Base-by-base conservation (phyloP, 129 eudicot species). In the Flaveria bidentis region DNA sequence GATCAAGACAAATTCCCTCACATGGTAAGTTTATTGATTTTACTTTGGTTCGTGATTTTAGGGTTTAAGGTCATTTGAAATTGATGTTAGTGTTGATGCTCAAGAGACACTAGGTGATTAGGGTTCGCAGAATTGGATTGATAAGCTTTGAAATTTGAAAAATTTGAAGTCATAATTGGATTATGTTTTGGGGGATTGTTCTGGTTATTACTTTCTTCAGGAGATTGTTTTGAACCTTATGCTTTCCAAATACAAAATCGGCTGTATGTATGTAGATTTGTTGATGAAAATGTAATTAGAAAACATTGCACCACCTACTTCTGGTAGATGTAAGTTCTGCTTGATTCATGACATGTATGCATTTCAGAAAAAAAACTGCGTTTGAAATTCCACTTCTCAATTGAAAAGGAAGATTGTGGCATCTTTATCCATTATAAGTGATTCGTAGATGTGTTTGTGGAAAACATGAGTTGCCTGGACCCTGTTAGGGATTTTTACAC, bases 1-100 rank as follows among this genome's bases (percentile, higher is more conserved):
- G 99, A 94, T 84, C 97, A 94, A 68, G 99, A 91, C 73, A 94
- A 94, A 82, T 94, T 89, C 23, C 99, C 99, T 60, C 99, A 94
- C 77, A 94, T 94, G 99, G 99, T 94, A 90, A 41, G 20, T 12
- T 42, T 76, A 50, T 49, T 49, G 4, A 45, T 49, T 69, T 18
- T 71, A 9, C 30, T 72, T 39, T 64, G 15, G 26, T 51, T 23
- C 11, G 17, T 4, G 3, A 26, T 20, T 72, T 47, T 75, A 10
- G 18, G 45, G 14, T 33, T 74, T 71, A 71, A 55, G 80, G 69
- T 71, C 20, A 9, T 30, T 62, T 9, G 61, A 56, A 13, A 44
- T 58, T 18, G 58, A 44, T 2, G 28, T 44, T 66, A 13, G 12
- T 39, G 26, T 12, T 16, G 41, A 11, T 75, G 1, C 1, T 47